A percentile compares a stretch with the other conserved stretches of the same genome.
Evolutionary conservation across 2,329 filamentous ascomycete species (phyloP).

Genomic region (Ceratocystis harringtonii): DNA sequence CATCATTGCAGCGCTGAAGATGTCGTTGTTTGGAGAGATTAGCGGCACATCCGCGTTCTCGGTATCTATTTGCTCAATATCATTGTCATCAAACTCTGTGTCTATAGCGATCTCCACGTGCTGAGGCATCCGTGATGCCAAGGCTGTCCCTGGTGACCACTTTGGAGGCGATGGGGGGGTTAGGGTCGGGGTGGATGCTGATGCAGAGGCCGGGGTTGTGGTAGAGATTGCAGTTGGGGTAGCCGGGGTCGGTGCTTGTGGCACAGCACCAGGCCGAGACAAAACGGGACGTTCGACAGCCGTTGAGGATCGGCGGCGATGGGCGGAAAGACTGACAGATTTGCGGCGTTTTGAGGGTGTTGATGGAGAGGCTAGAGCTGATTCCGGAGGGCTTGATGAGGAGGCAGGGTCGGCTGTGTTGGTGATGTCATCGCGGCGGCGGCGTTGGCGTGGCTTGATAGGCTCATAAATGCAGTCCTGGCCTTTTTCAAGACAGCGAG

Average conservation of each 20-base stretch:
- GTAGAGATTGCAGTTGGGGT: neutral
- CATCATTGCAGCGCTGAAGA: slow-evolving; percentile 21
- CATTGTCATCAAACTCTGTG: neutral
- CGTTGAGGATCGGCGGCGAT: neutral
- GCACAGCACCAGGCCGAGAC: neutral
- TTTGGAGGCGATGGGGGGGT: neutral
- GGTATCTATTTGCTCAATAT: neutral
- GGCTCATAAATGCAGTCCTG: slow-evolving; percentile 37
- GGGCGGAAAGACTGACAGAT: neutral
- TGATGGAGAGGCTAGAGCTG: neutral
- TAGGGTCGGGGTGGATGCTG: neutral
- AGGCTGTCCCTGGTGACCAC: neutral
- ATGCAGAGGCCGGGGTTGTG: neutral
- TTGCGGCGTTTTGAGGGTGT: neutral
- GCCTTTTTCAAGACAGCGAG: slow-evolving; percentile 35
- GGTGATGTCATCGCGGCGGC: slow-evolving; percentile 16
- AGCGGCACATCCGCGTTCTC: slow-evolving; percentile 16
- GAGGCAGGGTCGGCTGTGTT: neutral
- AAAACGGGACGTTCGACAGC: neutral
- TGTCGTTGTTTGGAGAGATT: slow-evolving; percentile 24
- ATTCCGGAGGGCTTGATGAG: neutral
- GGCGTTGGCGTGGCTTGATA: slow-evolving; percentile 29
- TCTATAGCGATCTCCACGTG: neutral
- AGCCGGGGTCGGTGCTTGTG: neutral
- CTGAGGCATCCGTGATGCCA: neutral